phyloP scores from a whole-genome alignment of 73 alveolate genomes.

The Stentor roeselii region DNA sequence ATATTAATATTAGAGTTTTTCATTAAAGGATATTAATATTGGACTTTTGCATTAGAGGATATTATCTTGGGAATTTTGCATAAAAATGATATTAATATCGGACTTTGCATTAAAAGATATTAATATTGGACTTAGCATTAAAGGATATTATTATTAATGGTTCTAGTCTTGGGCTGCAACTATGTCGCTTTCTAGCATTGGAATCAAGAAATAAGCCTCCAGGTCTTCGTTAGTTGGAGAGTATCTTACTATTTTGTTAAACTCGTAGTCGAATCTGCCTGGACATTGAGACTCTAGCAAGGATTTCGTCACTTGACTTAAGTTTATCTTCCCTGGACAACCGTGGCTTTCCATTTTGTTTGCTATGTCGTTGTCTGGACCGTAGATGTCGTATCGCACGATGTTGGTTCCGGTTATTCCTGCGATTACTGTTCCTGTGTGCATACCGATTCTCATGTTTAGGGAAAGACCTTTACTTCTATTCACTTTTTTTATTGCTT shows the following conservation, averaged over 20 bases:
- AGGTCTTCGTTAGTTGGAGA: not conserved
- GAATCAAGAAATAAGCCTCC: not conserved
- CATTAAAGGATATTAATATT: too few relatives aligned
- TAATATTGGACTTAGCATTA: too few relatives aligned
- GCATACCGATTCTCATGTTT: slow-evolving; percentile 62
- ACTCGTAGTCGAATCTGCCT: not conserved
- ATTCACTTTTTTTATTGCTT: slow-evolving; percentile 44
- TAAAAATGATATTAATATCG: too few relatives aligned
- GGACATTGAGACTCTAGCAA: slow-evolving; percentile 31
- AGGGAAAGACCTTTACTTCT: slow-evolving; percentile 38
- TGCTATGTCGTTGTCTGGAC: slow-evolving; percentile 50
- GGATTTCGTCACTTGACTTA: slow-evolving; percentile 42
- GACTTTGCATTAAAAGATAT: too few relatives aligned
- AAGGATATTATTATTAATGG: not conserved
- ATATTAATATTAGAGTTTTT: too few relatives aligned
- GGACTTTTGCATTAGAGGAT: too few relatives aligned
- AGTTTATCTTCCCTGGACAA: slow-evolving; percentile 44
- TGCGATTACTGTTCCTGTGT: slow-evolving; percentile 57
- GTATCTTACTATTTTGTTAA: not conserved
- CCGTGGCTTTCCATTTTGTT: slow-evolving; percentile 60
- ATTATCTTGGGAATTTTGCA: too few relatives aligned
- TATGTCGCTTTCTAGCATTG: not conserved
- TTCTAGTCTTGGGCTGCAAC: not conserved
- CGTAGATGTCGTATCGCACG: slow-evolving; percentile 61
- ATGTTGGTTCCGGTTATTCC: slow-evolving; percentile 62